Evolutionary conservation across 306 rosid genomes (phyloP).

Genomic region (Pachyrhizus erosus): DNA sequence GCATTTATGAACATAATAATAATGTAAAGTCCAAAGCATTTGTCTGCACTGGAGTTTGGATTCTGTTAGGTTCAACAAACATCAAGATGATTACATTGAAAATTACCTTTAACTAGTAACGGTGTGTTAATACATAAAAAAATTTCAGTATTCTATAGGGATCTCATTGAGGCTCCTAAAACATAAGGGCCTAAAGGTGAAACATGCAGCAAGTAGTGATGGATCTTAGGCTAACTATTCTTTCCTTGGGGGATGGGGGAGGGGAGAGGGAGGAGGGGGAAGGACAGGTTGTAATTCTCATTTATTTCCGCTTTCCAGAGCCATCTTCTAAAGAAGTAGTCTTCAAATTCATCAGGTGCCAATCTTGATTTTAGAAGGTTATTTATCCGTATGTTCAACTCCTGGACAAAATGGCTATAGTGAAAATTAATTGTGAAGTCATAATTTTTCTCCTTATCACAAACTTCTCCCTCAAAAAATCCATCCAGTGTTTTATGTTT

Average conservation of each 20-base stretch:
- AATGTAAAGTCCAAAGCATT: not conserved
- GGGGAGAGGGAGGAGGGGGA: too few species aligned
- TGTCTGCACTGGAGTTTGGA: not conserved
- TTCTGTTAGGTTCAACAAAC: constrained; percentile 15
- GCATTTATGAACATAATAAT: not conserved
- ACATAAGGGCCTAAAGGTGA: not conserved
- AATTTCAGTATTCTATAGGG: not conserved
- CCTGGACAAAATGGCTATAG: not conserved
- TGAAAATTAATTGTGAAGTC: not conserved
- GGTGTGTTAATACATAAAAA: not conserved
- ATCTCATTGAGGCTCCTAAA: not conserved
- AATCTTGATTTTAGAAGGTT: not conserved
- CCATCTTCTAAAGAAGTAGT: not conserved
- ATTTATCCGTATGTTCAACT: not conserved
- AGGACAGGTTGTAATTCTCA: not conserved
- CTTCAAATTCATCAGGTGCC: constrained; percentile 14
- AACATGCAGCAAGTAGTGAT: not conserved
- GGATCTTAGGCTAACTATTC: not conserved
- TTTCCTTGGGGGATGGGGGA: not conserved
- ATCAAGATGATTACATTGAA: constrained; percentile 2
- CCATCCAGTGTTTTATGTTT: not conserved
- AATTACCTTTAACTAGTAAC: not conserved
- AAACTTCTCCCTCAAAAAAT: not conserved
- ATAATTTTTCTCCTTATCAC: not conserved
- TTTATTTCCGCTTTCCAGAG: not conserved